Base-by-base conservation (phyloP, 768 basidiomycete species). In the Mycena chlorophos region DNA sequence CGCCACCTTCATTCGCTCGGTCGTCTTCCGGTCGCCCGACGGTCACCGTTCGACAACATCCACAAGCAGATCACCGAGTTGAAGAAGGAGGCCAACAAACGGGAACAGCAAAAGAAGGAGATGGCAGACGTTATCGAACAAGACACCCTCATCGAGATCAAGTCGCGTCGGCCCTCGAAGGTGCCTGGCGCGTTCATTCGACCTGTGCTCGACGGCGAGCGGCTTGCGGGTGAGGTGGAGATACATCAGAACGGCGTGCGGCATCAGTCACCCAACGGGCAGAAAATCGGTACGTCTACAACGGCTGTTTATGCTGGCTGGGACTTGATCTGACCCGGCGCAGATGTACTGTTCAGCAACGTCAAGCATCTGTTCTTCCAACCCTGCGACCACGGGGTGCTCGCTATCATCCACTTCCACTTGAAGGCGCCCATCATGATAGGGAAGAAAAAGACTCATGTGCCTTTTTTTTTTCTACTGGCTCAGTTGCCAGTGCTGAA, bases 361-460 rank as follows among this genome's bases (percentile, higher is more conserved):
- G 88, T 99, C 77, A 97, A 96, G 70, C 96, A 99, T 72, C 78
- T 98, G 12, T 97, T 98, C 76, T 98, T 99, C 83, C 97, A 99
- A 68, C 96, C 97, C 2, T 98, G 96, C 65, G 97, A 99, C 61
- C 87, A 92, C 62, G 97, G 98, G 70, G 76, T 98, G 19, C 80
- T 98, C 51, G 95, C 97, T 52, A 88, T 99, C 58, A 85, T 97
- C 28, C 97, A 99, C 69, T 73, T 97, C 49, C 91, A 98, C 69
- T 79, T 99, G 49, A 97, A 84, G 71, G 84, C 93, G 1, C 97
- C 97, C 0, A 98, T 99, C 69, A 96, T 98, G 83, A 91, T 99
- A 63, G 96, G 97, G 58, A 98, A 98, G 78, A 97, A 94, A 76
- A 99, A 98, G 72, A 86, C 97, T 20, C 92, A 91, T 65, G 93